Percentiles rank a stretch among this genome's conserved stretches.
Evolutionary conservation across 495 filamentous ascomycete genomes (phyloP).

Genomic region (Opeltia flavorubescens): DNA sequence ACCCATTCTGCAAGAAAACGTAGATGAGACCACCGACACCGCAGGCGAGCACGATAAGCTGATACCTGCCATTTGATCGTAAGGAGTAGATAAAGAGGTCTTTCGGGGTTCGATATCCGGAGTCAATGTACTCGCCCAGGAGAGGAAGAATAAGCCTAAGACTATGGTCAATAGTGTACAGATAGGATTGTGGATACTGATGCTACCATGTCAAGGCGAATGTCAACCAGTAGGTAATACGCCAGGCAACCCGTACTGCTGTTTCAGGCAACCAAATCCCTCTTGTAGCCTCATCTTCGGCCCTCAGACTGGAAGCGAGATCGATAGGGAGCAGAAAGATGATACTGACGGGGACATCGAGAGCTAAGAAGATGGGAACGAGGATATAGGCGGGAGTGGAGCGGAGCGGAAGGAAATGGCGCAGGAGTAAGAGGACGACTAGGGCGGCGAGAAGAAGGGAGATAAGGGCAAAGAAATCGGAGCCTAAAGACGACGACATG

Average conservation of each 20-base stretch:
- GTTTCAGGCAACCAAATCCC: slow-evolving; percentile 54
- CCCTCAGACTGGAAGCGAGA: slow-evolving; percentile 67
- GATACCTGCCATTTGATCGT: slow-evolving; percentile 73
- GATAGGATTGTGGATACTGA: neutral
- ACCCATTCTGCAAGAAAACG: slow-evolving; percentile 63
- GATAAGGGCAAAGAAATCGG: slow-evolving; percentile 58
- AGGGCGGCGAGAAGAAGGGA: slow-evolving; percentile 58
- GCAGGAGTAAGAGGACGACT: slow-evolving; percentile 66
- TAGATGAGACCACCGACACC: slow-evolving; percentile 66
- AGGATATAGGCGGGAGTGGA: slow-evolving; percentile 83
- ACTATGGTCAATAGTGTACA: neutral
- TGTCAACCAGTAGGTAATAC: slow-evolving; percentile 91
- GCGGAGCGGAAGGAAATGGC: slow-evolving; percentile 79
- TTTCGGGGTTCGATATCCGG: slow-evolving; percentile 77
- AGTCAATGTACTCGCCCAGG: slow-evolving; percentile 84
- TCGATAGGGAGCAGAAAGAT: slow-evolving; percentile 94
- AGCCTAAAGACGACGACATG: slow-evolving; percentile 38
- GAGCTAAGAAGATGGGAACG: slow-evolving; percentile 81
- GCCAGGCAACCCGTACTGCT: slow-evolving; percentile 70
- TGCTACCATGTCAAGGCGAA: slow-evolving; percentile 81
- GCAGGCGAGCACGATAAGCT: slow-evolving; percentile 60
- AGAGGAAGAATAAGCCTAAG: slow-evolving; percentile 79
- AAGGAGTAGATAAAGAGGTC: slow-evolving; percentile 71
- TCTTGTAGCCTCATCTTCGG: slow-evolving; percentile 49
- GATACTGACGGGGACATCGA: slow-evolving; percentile 84